These are phyloP conservation scores for Wickerhamomyces ciferrii DNA, from an alignment of 805 yeast genomes.

Conservation along the genomic window DNA sequence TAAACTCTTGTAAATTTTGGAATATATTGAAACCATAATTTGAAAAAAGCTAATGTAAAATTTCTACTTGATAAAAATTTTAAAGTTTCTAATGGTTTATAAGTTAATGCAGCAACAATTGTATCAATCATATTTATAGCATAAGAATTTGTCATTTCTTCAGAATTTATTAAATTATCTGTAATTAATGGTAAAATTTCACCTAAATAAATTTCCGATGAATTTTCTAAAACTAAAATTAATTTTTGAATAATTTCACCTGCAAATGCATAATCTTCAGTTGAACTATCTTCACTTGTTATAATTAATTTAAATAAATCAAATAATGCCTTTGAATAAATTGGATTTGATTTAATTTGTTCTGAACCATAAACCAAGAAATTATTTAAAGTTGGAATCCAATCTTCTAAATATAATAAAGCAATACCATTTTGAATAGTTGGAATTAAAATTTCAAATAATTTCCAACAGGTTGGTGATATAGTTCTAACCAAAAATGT, in stretches of 20 bases:
- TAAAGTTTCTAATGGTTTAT: conserved; percentile 53
- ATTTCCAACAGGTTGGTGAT: conserved; percentile 71
- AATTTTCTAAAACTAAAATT: conserved; percentile 49
- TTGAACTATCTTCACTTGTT: conserved; percentile 41
- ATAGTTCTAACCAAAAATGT: conserved; percentile 55
- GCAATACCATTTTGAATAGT: conserved; percentile 42
- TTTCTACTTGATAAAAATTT: conserved; percentile 39
- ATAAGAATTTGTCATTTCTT: conserved; percentile 25
- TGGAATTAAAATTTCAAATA: conserved; percentile 47
- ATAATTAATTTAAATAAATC: conserved; percentile 42
- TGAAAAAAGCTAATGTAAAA: conserved; percentile 46
- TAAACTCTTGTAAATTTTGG: conserved; percentile 61
- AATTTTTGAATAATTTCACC: conserved; percentile 63
- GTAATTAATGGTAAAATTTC: conserved; percentile 34
- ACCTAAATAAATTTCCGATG: conserved; percentile 40
- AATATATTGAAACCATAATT: conserved; percentile 55
- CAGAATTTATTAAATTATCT: conserved; percentile 27
- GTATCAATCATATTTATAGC: conserved; percentile 51
- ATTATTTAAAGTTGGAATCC: conserved; percentile 68
- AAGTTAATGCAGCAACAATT: conserved; percentile 56
- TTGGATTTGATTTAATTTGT: conserved; percentile 40
- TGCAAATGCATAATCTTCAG: conserved; percentile 51
- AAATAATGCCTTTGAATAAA: conserved; percentile 42
- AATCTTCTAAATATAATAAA: conserved; percentile 67
- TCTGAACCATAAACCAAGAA: conserved; percentile 57